Evolutionary conservation across 2,329 filamentous ascomycete species (phyloP), one percentile per base, ranked within the genome.

Genomic region (Cytospora schulzeri): DNA sequence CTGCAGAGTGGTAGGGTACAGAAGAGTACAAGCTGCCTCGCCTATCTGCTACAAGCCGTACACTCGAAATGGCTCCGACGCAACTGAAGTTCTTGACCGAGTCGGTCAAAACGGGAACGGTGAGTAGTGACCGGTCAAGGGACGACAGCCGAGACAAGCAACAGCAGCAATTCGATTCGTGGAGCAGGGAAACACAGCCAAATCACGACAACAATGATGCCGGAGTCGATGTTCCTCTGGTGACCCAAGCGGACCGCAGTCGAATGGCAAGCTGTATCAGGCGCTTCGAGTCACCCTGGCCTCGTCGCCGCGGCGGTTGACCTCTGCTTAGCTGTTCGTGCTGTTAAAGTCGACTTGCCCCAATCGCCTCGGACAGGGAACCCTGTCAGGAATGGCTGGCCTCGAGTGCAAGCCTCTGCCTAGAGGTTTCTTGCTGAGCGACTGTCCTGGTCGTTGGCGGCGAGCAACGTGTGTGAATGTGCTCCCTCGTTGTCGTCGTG

Each of bases 1-100:
- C 56, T 63, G 64, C 57, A 57, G 64, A 41, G 52, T 19, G 57
- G 62, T 51, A 52, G 59, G 58, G 62, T 64, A 64, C 62, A 57
- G 58, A 52, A 52, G 31, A 58, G 64, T 67, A 64, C 66, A 57
- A 55, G 38, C 54, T 48, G 57, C 33, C 54, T 58, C 53, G 26
- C 58, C 51, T 50, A 17, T 58, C 65, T 60, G 60, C 64, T 60
- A 50, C 62, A 31, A 28, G 60, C 58, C 48, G 54, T 55, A 41
- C 57, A 65, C 62, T 55, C 31, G 33, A 35, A 54, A 48, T 57
- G 52, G 22, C 51, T 51, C 38, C 38, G 35, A 57, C 53, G 50
- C 58, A 33, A 53, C 38, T 57, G 55, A 45, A 63, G 56, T 38
- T 60, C 38, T 48, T 67, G 60, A 63, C 59, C 59, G 60, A 66